Percentiles rank a stretch among this genome's conserved stretches.
Conservation (phyloP, 352 stramenopile species). For the Phytopythium sindhum region DNA sequence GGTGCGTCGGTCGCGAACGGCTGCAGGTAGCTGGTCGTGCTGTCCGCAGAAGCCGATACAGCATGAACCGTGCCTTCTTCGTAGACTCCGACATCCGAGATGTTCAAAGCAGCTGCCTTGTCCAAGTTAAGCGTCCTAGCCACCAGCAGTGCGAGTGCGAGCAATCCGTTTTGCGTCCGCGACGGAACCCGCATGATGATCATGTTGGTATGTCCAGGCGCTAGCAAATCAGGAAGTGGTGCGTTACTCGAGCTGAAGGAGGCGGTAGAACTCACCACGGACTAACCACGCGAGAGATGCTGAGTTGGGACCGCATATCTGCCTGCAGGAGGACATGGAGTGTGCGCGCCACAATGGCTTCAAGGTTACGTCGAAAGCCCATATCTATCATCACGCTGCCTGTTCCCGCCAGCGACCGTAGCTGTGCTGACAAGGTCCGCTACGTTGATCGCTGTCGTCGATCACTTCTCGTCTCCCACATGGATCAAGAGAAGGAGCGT, state of each 20-base stretch:
- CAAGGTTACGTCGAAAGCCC: not conserved
- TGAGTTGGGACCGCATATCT: not conserved
- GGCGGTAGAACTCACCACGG: not conserved
- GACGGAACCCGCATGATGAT: not conserved
- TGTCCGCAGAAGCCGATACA: conserved; percentile 26
- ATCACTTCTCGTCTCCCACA: conserved; percentile 3
- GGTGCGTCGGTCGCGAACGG: conserved; percentile 39
- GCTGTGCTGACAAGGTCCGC: not conserved
- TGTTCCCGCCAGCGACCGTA: not conserved
- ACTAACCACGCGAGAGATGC: not conserved
- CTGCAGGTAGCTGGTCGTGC: conserved; percentile 21
- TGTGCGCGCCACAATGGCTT: not conserved
- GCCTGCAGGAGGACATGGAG: not conserved
- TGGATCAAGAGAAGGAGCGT: conserved; percentile 1
- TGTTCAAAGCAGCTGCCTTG: not conserved
- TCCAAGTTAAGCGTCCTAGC: not conserved
- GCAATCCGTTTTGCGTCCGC: not conserved
- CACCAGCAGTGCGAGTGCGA: not conserved
- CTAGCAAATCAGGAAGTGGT: not conserved
- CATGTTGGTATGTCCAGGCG: not conserved
- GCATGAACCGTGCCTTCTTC: conserved; percentile 7
- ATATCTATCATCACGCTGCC: not conserved
- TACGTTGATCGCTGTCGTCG: not conserved
- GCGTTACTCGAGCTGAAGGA: not conserved
- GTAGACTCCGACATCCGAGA: not conserved